Base-by-base conservation (phyloP, 2,329 filamentous ascomycete species). In the Alternaria triticimaculans region DNA sequence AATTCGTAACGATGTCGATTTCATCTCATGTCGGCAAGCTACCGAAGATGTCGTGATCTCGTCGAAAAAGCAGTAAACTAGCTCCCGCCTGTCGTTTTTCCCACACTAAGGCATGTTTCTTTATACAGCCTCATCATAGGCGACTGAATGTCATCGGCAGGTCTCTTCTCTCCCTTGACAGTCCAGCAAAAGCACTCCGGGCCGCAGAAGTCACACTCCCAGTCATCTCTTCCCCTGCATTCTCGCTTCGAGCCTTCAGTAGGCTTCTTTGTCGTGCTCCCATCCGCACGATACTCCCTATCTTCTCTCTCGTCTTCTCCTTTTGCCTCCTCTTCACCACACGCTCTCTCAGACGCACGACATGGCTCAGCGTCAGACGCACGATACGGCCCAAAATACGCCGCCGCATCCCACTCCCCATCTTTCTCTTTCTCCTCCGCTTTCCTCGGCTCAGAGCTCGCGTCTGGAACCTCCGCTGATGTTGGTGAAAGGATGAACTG, bases 121-220 rank as follows among this genome's bases (percentile, higher is more conserved):
- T 2, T 11, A 8, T 8, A 23, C 5, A 53, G 5, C 9, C 20
- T 23, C 8, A 14, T n/a, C 6, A 8, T 53, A 14, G 14, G 8
- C n/a, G 10, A 37, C 14, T 3, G 33, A 37, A 37, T 37, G 33
- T 37, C 7, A 37, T 53, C 30, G 12, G 9, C 30, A 53, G 6
- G 8, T 9, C 2, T 53, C 30, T 33, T 5, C 1, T 9, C 6
- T 9, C 6, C 6, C 2, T 48, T 20, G 6, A 53, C 46, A 14
- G 43, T 62, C 60, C 48, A 60, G n/a, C 66, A 72, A 49, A 72
- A 73, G 21, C 66, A 72, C 55, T 69, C 66, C 6, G 26, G 4
- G 1, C 71, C 71, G 51, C 69, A 73, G 30, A 71, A 68, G 18
- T 66, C 63, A 46, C 71, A 72, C 3, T 50, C 51, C 70, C 69